Base-by-base conservation (phyloP, 768 basidiomycete species). In the Rhizopogon vinicolor region DNA sequence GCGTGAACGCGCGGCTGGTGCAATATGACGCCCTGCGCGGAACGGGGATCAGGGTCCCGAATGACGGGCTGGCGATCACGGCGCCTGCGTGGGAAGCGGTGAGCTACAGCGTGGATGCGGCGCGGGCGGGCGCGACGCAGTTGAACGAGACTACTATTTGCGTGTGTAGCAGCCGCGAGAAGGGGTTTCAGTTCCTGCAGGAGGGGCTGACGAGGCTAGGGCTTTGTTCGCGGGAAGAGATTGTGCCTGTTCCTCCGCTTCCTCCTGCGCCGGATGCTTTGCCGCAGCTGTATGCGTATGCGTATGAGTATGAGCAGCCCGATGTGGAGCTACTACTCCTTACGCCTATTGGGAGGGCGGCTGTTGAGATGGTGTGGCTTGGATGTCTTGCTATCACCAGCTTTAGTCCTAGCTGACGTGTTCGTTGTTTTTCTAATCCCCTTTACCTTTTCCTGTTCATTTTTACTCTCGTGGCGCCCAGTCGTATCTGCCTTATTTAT, bases 171-270 rank as follows among this genome's bases (percentile, higher is more conserved):
- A 79, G 83, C 25, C 80, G 85, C 19, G 80, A 85, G 31, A 68
- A 73, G 1, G 90, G 90, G 4, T 80, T 95, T 50, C 84, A 91
- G 67, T 91, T 95, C 58, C 68, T 85, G n/a, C 81, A 87, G 0
- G 86, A 95, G 48, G 92, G 90, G 0, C 76, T 94, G 52, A 78
- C 83, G 60, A 82, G 84, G 66, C 76, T 95, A 54, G 91, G 90
- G 0, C 72, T 94, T 58, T 85, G 86, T 61, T 63, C 59, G 18
- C 48, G 44, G 25, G 70, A 71, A 65, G 63, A 66, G 6, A 13
- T 53, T 1, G 31, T 62, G 12, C 18, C 28, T 50, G 10, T 10
- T 37, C 51, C 31, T 58, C 60, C 28, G 55, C 61, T 12, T 54
- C 58, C 7, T 53, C 48, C 3, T 73, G 74, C 44, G 25, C 25